Percentiles rank a stretch among this genome's conserved stretches.
phyloP scores from a whole-genome alignment of 495 filamentous ascomycete genomes.

The Aspergillus incahuasiensis region DNA sequence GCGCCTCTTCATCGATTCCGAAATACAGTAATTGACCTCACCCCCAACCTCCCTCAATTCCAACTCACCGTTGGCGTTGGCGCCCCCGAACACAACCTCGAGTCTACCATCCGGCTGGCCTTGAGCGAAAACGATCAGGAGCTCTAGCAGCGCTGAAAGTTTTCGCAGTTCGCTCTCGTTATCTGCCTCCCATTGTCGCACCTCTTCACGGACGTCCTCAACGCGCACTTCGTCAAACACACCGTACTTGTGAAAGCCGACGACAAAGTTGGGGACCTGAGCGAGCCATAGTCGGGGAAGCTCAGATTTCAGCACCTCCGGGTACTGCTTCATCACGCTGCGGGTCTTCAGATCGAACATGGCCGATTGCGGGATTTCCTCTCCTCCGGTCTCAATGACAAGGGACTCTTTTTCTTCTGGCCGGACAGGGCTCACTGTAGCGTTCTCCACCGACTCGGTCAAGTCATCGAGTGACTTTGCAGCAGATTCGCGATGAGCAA shows the following conservation, averaged over 20 bases:
- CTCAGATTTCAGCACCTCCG: conserved; percentile 40
- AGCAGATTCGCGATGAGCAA: neutral
- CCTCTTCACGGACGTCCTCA: conserved; percentile 36
- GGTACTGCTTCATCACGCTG: conserved; percentile 28
- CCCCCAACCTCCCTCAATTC: conserved; percentile 40
- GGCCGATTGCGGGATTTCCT: conserved; percentile 32
- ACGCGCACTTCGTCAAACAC: conserved; percentile 51
- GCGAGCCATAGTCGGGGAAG: conserved; percentile 55
- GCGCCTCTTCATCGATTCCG: conserved; percentile 4
- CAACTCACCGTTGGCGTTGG: conserved; percentile 20
- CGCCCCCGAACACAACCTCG: conserved; percentile 35
- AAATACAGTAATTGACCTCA: conserved; percentile 14
- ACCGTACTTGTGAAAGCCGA: conserved; percentile 54
- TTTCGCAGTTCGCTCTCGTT: conserved; percentile 34
- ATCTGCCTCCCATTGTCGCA: conserved; percentile 50
- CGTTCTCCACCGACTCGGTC: conserved; percentile 1
- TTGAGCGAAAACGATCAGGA: conserved; percentile 40
- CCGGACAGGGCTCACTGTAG: neutral
- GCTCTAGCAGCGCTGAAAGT: conserved; percentile 40
- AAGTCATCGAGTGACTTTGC: neutral
- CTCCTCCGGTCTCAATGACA: conserved; percentile 5
- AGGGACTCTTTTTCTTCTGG: conserved; percentile 1
- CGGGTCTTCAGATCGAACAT: conserved; percentile 70
- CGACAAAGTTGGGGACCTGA: conserved; percentile 58
- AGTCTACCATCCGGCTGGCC: conserved; percentile 29